phyloP scores from a whole-genome alignment of 306 rosid species.

The Cyamopsis tetragonoloba region DNA sequence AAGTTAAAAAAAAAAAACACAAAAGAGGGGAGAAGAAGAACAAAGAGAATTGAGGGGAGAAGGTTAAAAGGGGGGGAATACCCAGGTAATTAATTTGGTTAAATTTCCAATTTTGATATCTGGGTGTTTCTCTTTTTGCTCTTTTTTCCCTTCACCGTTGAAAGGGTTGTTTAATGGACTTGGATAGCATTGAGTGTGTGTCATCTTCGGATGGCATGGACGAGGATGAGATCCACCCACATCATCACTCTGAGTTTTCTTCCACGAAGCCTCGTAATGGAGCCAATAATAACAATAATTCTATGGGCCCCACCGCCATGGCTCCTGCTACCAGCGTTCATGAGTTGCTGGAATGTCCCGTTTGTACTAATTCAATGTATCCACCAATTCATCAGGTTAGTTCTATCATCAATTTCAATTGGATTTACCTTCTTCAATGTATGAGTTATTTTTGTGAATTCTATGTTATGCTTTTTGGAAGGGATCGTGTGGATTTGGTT shows the following conservation, averaged over 20 bases:
- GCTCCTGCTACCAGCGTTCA: conserved; percentile 95
- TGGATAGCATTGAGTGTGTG: conserved; percentile 86
- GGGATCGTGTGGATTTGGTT: conserved; percentile 20
- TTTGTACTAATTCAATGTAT: conserved; percentile 95
- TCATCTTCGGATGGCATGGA: conserved; percentile 76
- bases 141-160: background rate
- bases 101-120: conserved; percentile 29
- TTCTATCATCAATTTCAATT: background rate
- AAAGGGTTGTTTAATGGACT: conserved; percentile 50
- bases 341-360: conserved; percentile 93
- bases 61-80: conserved; percentile 16
- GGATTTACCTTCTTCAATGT: background rate
- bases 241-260: conserved; percentile 68
- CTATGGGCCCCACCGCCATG: conserved; percentile 49
- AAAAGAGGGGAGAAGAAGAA: conserved; percentile 9
- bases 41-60: conserved; percentile 20
- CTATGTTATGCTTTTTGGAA: background rate
- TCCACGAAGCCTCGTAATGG: conserved; percentile 69
- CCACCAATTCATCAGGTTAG: conserved; percentile 94
- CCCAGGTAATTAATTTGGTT: conserved; percentile 30
- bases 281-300: conserved; percentile 29
- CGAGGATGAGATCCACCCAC: conserved; percentile 91
- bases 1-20: no score
- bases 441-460: background rate
- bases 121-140: conserved; percentile 29